A percentile compares a stretch with the other conserved stretches of the same genome.
Conservation (phyloP, 2,329 filamentous ascomycete genomes). For the Arthrobotrys iridis region DNA sequence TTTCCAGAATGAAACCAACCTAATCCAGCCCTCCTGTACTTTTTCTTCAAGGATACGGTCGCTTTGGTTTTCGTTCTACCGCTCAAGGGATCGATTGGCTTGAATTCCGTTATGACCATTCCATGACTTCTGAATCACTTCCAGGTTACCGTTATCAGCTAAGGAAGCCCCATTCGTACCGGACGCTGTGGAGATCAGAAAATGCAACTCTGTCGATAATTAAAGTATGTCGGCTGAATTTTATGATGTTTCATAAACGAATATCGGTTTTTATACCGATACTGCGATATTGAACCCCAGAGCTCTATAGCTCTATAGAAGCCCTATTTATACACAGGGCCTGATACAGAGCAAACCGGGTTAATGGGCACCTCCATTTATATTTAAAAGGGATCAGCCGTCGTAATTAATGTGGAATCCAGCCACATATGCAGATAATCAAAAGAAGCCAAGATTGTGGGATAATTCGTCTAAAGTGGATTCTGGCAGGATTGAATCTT, state of each 20-base stretch:
- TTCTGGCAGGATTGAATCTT: constrained; percentile 34
- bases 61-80: neutral
- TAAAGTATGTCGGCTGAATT: neutral
- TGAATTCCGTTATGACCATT: neutral
- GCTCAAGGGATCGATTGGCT: too few species aligned
- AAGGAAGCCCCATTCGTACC: too few species aligned
- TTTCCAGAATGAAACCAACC: neutral
- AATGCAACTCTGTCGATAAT: neutral
- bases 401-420: constrained; percentile 16
- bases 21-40: neutral
- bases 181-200: too few species aligned
- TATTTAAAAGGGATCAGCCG: constrained; percentile 21
- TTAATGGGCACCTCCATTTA: constrained; percentile 24
- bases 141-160: neutral
- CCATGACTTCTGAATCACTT: neutral
- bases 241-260: neutral
- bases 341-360: constrained; percentile 1
- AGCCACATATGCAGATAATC: constrained; percentile 14
- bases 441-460: constrained; percentile 18
- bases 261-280: neutral
- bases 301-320: constrained; percentile 19
- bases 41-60: neutral
- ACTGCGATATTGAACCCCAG: neutral
- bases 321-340: constrained; percentile 20
- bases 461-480: constrained; percentile 8